phyloP scores from a whole-genome alignment of 164 flowering plant genomes.

The Vitis labrusca region DNA sequence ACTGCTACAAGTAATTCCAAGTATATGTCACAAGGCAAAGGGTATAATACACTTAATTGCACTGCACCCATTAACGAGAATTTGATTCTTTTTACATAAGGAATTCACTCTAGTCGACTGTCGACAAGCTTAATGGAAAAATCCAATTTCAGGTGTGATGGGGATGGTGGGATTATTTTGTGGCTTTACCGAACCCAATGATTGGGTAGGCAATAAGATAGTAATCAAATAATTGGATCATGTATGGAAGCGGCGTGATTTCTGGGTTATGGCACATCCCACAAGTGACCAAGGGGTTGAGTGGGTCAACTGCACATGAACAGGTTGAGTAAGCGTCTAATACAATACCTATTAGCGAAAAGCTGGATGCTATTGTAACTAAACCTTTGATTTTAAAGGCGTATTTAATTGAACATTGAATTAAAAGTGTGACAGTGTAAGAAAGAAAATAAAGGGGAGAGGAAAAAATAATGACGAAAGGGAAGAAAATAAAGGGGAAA shows the following conservation, averaged over 20 bases:
- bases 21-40: too few relatives aligned
- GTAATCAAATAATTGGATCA: slow-evolving; percentile 11
- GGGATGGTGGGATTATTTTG: slow-evolving; percentile 6
- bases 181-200: slow-evolving; percentile 17
- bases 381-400: too few relatives aligned
- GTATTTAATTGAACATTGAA: too few relatives aligned
- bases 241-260: slow-evolving; percentile 17
- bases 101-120: too few relatives aligned
- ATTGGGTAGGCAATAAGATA: slow-evolving; percentile 8
- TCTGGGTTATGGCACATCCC: slow-evolving; percentile 17
- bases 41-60: too few relatives aligned
- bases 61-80: too few relatives aligned
- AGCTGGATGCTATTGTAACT: too few relatives aligned
- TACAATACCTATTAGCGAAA: background rate
- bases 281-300: slow-evolving; percentile 6
- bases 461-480: background rate
- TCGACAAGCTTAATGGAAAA: too few relatives aligned
- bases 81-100: too few relatives aligned
- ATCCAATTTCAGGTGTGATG: background rate
- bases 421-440: background rate
- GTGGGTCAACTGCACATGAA: slow-evolving; percentile 25
- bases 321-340: slow-evolving; percentile 7
- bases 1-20: too few relatives aligned
- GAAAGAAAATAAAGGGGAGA: background rate
- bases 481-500: background rate